Conservation (phyloP, 345 rosid species). For the Aethionema arabicum region DNA sequence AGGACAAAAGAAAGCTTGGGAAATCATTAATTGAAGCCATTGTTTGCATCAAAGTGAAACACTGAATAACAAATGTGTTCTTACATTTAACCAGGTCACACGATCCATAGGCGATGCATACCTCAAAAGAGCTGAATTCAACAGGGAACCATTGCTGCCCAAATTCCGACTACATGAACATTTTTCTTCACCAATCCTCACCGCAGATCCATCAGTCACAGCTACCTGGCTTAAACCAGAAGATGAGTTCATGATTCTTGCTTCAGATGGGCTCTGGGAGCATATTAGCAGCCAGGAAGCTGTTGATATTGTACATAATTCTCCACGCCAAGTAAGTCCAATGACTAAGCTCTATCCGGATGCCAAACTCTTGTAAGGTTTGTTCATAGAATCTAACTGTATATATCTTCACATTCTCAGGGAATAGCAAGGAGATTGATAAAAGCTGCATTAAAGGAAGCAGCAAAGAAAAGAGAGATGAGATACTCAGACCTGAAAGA, state of each 20-base stretch:
- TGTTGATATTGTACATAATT: slow-evolving; percentile 51
- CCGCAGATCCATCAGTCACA: slow-evolving; percentile 59
- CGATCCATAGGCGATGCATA: slow-evolving; percentile 87
- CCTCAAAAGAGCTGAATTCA: slow-evolving; percentile 74
- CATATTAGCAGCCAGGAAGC: slow-evolving; percentile 72
- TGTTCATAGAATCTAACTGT: slow-evolving; percentile 2
- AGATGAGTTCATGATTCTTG: slow-evolving; percentile 75
- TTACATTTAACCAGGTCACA: slow-evolving; percentile 52
- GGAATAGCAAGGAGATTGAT: slow-evolving; percentile 72
- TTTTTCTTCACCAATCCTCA: slow-evolving; percentile 66
- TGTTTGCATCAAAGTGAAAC: slow-evolving; percentile 3
- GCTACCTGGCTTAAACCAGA: slow-evolving; percentile 52
- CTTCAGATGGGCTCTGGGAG: slow-evolving; percentile 95
- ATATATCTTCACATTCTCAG: slow-evolving; percentile 36
- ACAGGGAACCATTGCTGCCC: slow-evolving; percentile 60
- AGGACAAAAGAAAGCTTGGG: neutral
- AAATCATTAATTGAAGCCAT: neutral
- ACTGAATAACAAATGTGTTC: slow-evolving; percentile 14
- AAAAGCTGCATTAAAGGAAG: slow-evolving; percentile 62
- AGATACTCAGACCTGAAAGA: slow-evolving; percentile 68
- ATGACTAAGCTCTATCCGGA: neutral
- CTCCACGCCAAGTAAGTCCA: slow-evolving; percentile 55
- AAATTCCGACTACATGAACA: slow-evolving; percentile 57
- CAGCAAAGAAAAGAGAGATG: slow-evolving; percentile 87
- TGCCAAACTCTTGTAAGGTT: neutral